Conservation (phyloP, 108 stramenopile genomes). For the Epipyxis sp. region DNA sequence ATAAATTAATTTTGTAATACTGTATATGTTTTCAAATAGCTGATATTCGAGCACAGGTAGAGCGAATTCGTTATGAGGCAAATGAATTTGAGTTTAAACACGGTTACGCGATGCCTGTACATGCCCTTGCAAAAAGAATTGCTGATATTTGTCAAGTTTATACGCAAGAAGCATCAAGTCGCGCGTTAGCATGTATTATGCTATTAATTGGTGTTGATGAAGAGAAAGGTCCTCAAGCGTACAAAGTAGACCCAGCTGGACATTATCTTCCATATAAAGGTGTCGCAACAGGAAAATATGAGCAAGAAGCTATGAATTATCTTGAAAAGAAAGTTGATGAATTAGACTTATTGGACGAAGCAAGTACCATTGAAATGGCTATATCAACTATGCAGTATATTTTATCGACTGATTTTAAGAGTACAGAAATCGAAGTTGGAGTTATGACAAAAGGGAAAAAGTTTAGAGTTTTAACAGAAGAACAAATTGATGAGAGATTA, state of each 20-base stretch:
- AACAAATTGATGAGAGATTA: constrained; percentile 88
- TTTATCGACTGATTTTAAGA: constrained; percentile 38
- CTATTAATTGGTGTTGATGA: constrained; percentile 92
- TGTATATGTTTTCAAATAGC: constrained; percentile 20
- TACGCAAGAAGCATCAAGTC: constrained; percentile 87
- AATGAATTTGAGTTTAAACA: constrained; percentile 89
- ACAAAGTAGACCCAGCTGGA: constrained; percentile 98
- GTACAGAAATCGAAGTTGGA: constrained; percentile 76
- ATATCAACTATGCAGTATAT: constrained; percentile 63
- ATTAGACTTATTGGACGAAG: constrained; percentile 57
- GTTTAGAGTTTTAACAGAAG: constrained; percentile 77
- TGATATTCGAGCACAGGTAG: constrained; percentile 65
- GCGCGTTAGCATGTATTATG: constrained; percentile 81
- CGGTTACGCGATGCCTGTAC: constrained; percentile 85
- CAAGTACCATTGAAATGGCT: constrained; percentile 72
- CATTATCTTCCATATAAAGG: constrained; percentile 86
- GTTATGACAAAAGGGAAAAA: constrained; percentile 65
- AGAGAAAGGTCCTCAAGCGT: constrained; percentile 87
- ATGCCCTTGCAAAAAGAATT: constrained; percentile 84
- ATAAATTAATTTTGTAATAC: not conserved
- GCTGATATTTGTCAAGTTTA: constrained; percentile 96
- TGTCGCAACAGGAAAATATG: constrained; percentile 82
- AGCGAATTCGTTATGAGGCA: constrained; percentile 88
- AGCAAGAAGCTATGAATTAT: constrained; percentile 97
- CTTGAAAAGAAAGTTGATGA: constrained; percentile 89